Evolutionary conservation across 2,329 filamentous ascomycete genomes (phyloP).

Genomic region (Penicillium sp.): DNA sequence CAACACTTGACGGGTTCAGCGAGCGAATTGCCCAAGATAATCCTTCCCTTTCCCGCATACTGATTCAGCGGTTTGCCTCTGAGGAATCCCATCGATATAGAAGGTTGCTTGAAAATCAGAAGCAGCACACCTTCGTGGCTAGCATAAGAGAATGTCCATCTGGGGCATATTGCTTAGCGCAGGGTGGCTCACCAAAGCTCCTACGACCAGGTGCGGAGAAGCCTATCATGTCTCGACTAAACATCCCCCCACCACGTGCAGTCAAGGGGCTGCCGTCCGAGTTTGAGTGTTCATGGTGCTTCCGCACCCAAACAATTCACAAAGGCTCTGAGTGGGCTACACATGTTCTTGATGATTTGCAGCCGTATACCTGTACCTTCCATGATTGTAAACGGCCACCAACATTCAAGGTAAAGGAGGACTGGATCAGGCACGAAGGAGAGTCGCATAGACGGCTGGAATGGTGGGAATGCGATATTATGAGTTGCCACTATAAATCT

Average conservation of each 20-base stretch:
- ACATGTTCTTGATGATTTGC: slow-evolving; percentile 90
- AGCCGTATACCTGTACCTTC: slow-evolving; percentile 93
- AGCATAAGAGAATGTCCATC: slow-evolving; percentile 64
- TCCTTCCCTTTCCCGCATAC: slow-evolving; percentile 67
- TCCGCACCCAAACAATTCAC: slow-evolving; percentile 79
- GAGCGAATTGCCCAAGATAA: slow-evolving; percentile 75
- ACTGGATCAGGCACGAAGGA: slow-evolving; percentile 94
- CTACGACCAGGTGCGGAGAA: slow-evolving; percentile 63
- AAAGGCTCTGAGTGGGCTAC: slow-evolving; percentile 98
- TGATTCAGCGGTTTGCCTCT: slow-evolving; percentile 80
- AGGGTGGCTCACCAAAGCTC: slow-evolving; percentile 68
- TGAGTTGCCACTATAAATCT: slow-evolving; percentile 80
- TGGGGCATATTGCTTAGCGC: slow-evolving; percentile 65
- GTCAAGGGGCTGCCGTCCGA: slow-evolving; percentile 77
- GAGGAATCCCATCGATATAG: slow-evolving; percentile 83
- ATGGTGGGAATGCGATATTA: slow-evolving; percentile 85
- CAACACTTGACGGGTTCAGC: slow-evolving; percentile 77
- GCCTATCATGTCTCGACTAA: too few relatives aligned
- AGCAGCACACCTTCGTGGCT: slow-evolving; percentile 70
- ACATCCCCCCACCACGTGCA: slow-evolving; percentile 70
- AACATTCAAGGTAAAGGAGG: slow-evolving; percentile 92
- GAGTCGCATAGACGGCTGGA: slow-evolving; percentile 87
- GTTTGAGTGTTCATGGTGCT: slow-evolving; percentile 89
- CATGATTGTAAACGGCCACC: slow-evolving; percentile 82
- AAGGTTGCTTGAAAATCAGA: slow-evolving; percentile 69